Conservation (phyloP, 2,329 filamentous ascomycete species). For the Gaeumannomyces tritici region DNA sequence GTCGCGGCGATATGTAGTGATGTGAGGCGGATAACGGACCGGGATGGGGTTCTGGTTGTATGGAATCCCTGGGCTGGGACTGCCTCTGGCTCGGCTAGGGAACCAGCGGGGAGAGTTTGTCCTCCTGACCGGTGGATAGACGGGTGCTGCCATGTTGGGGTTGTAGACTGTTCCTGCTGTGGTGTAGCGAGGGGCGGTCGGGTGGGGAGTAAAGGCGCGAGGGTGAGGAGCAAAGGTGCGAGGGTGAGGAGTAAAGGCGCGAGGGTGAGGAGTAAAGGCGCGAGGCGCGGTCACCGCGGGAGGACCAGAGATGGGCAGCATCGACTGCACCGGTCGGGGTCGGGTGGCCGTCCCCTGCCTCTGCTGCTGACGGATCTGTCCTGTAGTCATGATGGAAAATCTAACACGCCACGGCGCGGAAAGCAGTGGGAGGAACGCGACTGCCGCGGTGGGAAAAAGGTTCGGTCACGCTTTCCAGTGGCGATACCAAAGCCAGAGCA, state of each 20-base stretch:
- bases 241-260: background rate
- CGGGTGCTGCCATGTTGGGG: background rate
- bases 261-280: too few relatives aligned
- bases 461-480: too few relatives aligned
- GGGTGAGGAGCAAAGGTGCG: background rate
- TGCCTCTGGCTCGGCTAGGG: background rate
- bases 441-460: too few relatives aligned
- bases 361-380: background rate
- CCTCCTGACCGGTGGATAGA: background rate
- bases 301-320: background rate
- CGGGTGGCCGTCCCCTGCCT: background rate
- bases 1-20: constrained; percentile 15
- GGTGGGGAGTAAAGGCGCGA: background rate
- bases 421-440: too few relatives aligned
- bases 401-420: too few relatives aligned
- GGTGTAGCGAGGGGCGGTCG: background rate
- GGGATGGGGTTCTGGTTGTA: background rate
- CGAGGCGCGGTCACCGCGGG: too few relatives aligned
- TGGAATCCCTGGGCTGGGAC: background rate
- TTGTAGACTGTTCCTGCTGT: constrained; percentile 1
- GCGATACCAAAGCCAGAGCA: too few relatives aligned
- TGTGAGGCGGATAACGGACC: constrained; percentile 6
- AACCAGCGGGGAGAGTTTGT: background rate
- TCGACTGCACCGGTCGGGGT: background rate
- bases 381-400: too few relatives aligned